Evolutionary conservation across 2,329 filamentous ascomycete genomes (phyloP), one percentile per base, ranked within the genome.

Genomic region (Alternaria brassicicola): DNA sequence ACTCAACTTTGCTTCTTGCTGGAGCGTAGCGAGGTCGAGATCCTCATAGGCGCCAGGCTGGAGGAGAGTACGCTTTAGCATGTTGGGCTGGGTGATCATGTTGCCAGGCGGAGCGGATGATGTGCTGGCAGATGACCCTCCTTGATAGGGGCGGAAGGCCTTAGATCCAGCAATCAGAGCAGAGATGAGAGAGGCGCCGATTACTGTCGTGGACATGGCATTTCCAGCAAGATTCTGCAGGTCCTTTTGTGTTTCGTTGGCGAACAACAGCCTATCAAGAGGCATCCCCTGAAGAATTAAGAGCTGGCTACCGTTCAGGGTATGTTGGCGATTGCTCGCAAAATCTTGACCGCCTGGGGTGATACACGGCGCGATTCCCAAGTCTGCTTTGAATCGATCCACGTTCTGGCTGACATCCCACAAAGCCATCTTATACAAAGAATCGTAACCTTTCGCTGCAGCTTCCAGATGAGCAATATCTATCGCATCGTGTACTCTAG

Each of bases 161-260:
- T 52, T 55, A 15, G 45, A 54, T 62, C 74, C 23, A 75, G 70
- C 35, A 4, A 87, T 82, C 1, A 93, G 73, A 0, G 86, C 83
- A 1, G 86, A 79, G 2, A 91, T 67, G 1, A 90, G 82, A 0
- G 85, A 84, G 2, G 84, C 81, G 3, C 88, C 89, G 9, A 93
- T 86, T 1, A 92, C 88, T 0, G 90, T 89, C 0, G 86, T 86
- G 1, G 85, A 87, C 91, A 94, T 94, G 0, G 91, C 91, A 71
- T 95, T 94, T 0, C 91, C 91, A 2, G 89, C 89, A 2, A 94
- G 78, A 63, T 92, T 86, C 61, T 88, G 86, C 2, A 91, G 78
- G 17, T 93, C 75, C 1, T 71, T 61, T 28, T 78, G 48, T 0
- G 82, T 84, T 66, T 93, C 88, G 8, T 83, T 83, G 0, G 85